Conservation (phyloP, 2,329 filamentous ascomycete species). For the Pseudocercospora vitis region DNA sequence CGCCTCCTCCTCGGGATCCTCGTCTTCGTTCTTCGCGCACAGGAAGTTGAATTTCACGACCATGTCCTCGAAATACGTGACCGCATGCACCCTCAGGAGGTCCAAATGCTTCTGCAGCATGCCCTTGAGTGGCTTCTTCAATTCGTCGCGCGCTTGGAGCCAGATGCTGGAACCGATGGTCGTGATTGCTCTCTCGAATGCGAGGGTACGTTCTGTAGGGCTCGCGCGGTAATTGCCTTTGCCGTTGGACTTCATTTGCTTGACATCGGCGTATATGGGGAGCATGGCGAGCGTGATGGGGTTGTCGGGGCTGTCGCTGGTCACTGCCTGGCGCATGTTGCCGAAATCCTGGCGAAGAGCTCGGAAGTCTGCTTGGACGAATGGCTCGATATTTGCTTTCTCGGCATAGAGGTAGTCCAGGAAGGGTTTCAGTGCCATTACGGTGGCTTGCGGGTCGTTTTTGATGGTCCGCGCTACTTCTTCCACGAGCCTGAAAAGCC, state of each 20-base stretch:
- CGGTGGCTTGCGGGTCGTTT: slow-evolving; percentile 5
- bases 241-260: slow-evolving; percentile 20
- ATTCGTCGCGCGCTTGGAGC: slow-evolving; percentile 6
- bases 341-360: background rate
- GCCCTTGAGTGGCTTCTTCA: slow-evolving; percentile 1
- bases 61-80: slow-evolving; percentile 14
- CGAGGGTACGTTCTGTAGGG: background rate
- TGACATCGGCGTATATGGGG: slow-evolving; percentile 20
- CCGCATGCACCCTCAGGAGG: background rate
- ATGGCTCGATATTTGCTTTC: slow-evolving; percentile 3
- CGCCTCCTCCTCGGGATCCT: slow-evolving; percentile 13
- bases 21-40: slow-evolving; percentile 15
- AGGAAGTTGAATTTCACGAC: slow-evolving; percentile 17
- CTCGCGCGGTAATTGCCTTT: slow-evolving; percentile 5
- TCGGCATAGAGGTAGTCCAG: slow-evolving; percentile 15
- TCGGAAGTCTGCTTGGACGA: background rate
- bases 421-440: slow-evolving; percentile 20
- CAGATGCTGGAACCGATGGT: slow-evolving; percentile 11
- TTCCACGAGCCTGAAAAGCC: background rate
- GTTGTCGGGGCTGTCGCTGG: background rate
- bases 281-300: slow-evolving; percentile 20
- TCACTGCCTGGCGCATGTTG: background rate
- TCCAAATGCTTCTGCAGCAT: background rate
- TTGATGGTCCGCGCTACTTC: background rate
- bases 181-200: slow-evolving; percentile 16